Conservation (phyloP, 1,139 yeast genomes). For the Candida frijolesensis region DNA sequence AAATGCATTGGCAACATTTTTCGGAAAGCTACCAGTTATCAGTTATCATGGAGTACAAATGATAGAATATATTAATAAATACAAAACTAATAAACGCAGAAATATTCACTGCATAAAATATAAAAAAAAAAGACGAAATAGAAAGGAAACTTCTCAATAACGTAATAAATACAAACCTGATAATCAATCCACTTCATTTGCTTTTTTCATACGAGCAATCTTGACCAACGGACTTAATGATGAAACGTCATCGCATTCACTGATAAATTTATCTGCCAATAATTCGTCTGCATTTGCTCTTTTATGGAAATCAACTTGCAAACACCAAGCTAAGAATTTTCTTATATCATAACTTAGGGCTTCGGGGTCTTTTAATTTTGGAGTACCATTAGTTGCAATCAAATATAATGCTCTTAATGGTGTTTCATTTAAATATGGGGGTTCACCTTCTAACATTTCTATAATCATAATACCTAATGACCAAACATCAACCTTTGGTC, state of each 20-base stretch:
- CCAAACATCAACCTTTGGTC: slow-evolving; percentile 98
- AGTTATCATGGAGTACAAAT: too few species aligned
- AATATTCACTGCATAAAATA: not conserved
- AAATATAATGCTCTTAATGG: slow-evolving; percentile 89
- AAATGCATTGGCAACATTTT: too few species aligned
- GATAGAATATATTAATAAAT: too few species aligned
- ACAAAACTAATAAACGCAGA: too few species aligned
- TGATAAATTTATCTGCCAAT: slow-evolving; percentile 70
- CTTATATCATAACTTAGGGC: slow-evolving; percentile 67
- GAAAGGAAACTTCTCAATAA: not conserved
- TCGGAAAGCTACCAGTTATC: too few species aligned
- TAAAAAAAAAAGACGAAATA: not conserved
- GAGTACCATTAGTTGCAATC: slow-evolving; percentile 96
- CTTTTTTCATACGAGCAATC: slow-evolving; percentile 81
- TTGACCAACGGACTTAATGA: slow-evolving; percentile 88
- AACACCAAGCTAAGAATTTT: slow-evolving; percentile 73
- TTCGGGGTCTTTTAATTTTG: slow-evolving; percentile 87
- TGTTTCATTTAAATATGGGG: slow-evolving; percentile 94
- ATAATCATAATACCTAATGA: slow-evolving; percentile 96
- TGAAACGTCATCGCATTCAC: slow-evolving; percentile 68
- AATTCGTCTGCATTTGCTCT: slow-evolving; percentile 83
- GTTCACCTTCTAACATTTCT: slow-evolving; percentile 99
- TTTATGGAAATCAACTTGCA: slow-evolving; percentile 81
- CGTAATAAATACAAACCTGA: slow-evolving; percentile 1
- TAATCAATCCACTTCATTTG: slow-evolving; percentile 35